A percentile compares a stretch with the other conserved stretches of the same genome.
These are phyloP conservation scores for Asparagopsis taxiformis DNA, from an alignment of 31 red algal species.

Conservation along the genomic window DNA sequence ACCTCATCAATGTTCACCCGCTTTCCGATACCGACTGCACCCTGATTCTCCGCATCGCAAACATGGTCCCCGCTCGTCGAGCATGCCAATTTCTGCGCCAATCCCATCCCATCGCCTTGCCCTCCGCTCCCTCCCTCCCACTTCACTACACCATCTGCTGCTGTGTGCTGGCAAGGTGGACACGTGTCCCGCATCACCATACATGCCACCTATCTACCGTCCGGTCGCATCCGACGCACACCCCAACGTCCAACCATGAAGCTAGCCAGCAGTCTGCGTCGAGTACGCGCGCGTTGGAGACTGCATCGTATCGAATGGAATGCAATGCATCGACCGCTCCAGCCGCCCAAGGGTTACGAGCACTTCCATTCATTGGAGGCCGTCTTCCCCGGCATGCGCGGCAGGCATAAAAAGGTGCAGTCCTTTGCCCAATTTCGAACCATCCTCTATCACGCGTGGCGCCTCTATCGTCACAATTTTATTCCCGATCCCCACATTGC, in stretches of 20 bases:
- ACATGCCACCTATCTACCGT: too few species aligned
- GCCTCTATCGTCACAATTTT: slow-evolving; percentile 41
- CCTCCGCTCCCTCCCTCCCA: too few species aligned
- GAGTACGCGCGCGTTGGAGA: slow-evolving; percentile 67
- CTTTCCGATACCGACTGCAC: too few species aligned
- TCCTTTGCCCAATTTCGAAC: slow-evolving; percentile 13
- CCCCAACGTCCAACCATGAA: neutral
- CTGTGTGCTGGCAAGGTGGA: neutral
- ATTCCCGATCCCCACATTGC: slow-evolving; percentile 42
- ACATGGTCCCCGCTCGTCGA: too few species aligned
- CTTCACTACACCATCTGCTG: too few species aligned
- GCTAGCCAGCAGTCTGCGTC: slow-evolving; percentile 20
- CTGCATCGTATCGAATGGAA: slow-evolving; percentile 88
- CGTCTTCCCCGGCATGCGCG: slow-evolving; percentile 42
- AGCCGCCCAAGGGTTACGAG: slow-evolving; percentile 61
- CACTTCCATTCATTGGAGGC: slow-evolving; percentile 29
- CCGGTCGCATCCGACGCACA: too few species aligned
- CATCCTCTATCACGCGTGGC: slow-evolving; percentile 18
- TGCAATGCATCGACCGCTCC: slow-evolving; percentile 61
- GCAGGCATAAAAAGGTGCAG: slow-evolving; percentile 10
- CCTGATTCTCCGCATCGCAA: too few species aligned
- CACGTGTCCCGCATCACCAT: neutral
- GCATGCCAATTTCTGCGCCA: too few species aligned
- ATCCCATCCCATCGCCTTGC: too few species aligned
- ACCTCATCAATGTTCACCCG: too few species aligned